Percentiles rank a stretch among this genome's conserved stretches.
phyloP scores from a whole-genome alignment of 768 basidiomycete genomes.

The Collybia sordida region DNA sequence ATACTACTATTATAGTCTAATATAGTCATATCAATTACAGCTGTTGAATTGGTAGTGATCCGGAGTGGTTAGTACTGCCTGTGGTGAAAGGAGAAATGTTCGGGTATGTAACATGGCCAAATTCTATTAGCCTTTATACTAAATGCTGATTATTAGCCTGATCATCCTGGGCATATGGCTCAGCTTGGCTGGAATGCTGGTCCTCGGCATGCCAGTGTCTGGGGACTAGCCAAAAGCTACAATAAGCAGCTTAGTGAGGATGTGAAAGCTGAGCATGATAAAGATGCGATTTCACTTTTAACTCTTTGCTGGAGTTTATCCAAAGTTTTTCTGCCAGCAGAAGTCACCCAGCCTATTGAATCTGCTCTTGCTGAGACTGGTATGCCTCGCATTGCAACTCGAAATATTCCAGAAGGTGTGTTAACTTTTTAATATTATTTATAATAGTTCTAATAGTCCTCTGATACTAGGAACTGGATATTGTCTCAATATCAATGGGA shows the following conservation, averaged over 20 bases:
- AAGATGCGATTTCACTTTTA: not conserved
- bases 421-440: not conserved
- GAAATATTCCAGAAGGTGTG: not conserved
- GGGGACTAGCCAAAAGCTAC: too few species aligned
- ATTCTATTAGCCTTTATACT: not conserved
- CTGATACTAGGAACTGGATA: not conserved
- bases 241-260: too few species aligned
- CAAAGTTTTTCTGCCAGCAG: not conserved
- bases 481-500: not conserved
- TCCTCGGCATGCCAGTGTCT: not conserved
- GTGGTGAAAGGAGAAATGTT: not conserved
- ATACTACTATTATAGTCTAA: too few species aligned
- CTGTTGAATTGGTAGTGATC: not conserved
- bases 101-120: not conserved
- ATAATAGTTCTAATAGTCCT: not conserved
- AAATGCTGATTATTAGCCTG: not conserved
- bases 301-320: not conserved
- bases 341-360: not conserved
- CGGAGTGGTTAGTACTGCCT: not conserved
- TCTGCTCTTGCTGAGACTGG: not conserved
- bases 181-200: constrained; percentile 1
- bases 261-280: too few species aligned
- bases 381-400: not conserved
- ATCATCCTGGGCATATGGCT: not conserved
- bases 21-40: not conserved